Evolutionary conservation across 2,329 filamentous ascomycete genomes (phyloP), one percentile per base, ranked within the genome.

Genomic region (Mollisia scopiformis): DNA sequence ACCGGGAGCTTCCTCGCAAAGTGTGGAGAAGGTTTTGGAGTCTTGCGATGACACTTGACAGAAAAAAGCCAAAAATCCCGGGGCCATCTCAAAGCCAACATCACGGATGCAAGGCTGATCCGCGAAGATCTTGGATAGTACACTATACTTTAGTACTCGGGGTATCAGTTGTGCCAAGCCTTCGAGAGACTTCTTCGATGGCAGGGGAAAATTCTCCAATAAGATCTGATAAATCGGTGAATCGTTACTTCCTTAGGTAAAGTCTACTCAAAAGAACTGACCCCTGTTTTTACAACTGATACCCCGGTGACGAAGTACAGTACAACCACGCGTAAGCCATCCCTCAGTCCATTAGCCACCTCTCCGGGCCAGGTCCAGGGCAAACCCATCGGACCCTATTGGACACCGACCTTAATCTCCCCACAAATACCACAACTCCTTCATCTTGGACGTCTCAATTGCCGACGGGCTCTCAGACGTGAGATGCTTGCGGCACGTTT

Each of bases 381-480:
- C 43, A 37, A 5, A 23, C 55, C n/a, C 16, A 11, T n/a, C n/a
- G n/a, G n/a, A n/a, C 21, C 19, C 25, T n/a, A 57, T 43, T 51
- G 31, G 33, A 6, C 28, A 30, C 6, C 6, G 14, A 27, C 25
- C n/a, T 21, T 51, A 14, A 14, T 27, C 28, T 21, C 55, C 46
- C 46, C 46, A 57, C 55, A 39, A 57, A 25, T 27, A 23, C 33
- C 43, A 11, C 37, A 23, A 19, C 39, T 23, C 25, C 52, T 33
- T 28, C 33, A 23, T 30, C 35, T 41, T 30, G 28, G 23, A 28
- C 19, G n/a, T 28, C 23, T 10, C 39, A 39, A 19, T 14, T 35
- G 49, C 52, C 43, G 59, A 41, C 35, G 46, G 49, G 49, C 49
- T 37, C 54, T 57, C 50, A 55, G 33, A 61, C 37, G 27, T 35